Conservation (phyloP, 257 asterid genomes). For the Striga asiatica region DNA sequence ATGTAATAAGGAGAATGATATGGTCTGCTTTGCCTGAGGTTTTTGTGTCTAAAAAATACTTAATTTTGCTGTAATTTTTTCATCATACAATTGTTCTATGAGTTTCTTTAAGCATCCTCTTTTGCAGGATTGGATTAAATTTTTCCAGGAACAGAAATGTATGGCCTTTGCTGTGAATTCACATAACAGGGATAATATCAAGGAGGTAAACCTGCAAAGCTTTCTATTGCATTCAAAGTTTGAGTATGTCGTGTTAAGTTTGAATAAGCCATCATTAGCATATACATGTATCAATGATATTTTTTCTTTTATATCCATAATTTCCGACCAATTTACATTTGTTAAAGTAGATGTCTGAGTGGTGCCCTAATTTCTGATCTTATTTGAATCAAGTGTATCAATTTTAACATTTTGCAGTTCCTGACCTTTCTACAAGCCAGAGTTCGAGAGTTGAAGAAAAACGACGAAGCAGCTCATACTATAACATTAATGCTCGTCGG, state of each 20-base stretch:
- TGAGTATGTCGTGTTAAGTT: not conserved
- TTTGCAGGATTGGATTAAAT: slow-evolving; percentile 56
- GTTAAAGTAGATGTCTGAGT: not conserved
- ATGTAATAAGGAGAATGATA: not conserved
- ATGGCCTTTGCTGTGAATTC: slow-evolving; percentile 64
- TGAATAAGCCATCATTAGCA: not conserved
- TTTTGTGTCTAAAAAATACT: no score
- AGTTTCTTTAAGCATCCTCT: slow-evolving; percentile 2
- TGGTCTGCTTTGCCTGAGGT: not conserved
- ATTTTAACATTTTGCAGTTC: slow-evolving; percentile 41
- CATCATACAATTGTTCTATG: no score
- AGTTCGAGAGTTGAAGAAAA: slow-evolving; percentile 49
- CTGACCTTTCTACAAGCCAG: slow-evolving; percentile 72
- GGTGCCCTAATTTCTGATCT: not conserved
- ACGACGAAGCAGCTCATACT: slow-evolving; percentile 24
- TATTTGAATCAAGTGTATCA: not conserved
- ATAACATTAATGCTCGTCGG: slow-evolving; percentile 72
- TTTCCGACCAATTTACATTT: not conserved
- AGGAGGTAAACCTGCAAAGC: slow-evolving; percentile 32
- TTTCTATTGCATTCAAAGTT: not conserved
- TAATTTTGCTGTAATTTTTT: no score
- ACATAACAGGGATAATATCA: slow-evolving; percentile 56
- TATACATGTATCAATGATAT: not conserved
- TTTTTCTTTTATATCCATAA: not conserved
- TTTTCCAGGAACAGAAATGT: slow-evolving; percentile 35